A percentile compares a stretch with the other conserved stretches of the same genome.
Evolutionary conservation across 1,139 yeast species (phyloP).

Genomic region (Hyphopichia fennica): DNA sequence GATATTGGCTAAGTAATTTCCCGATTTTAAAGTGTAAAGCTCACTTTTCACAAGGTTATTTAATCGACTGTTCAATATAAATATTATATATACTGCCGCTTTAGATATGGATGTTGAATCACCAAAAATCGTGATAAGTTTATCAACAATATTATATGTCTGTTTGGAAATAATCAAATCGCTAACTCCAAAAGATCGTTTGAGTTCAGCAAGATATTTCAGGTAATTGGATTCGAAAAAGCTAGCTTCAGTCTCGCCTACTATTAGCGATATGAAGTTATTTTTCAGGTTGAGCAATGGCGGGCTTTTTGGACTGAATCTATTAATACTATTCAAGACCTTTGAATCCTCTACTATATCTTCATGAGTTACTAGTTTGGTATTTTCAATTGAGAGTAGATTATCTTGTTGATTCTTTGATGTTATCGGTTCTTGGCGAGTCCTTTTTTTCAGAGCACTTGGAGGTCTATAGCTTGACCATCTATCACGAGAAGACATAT

Average conservation of each 20-base stretch:
- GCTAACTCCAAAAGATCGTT: constrained; percentile 17
- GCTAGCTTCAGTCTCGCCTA: constrained; percentile 27
- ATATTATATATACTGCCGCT: constrained; percentile 24
- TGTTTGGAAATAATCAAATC: constrained; percentile 21
- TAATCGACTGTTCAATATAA: constrained; percentile 19
- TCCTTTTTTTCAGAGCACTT: neutral
- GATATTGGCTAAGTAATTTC: constrained; percentile 19
- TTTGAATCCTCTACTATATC: constrained; percentile 19
- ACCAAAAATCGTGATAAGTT: constrained; percentile 30
- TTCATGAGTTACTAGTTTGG: constrained; percentile 3
- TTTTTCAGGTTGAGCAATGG: constrained; percentile 2
- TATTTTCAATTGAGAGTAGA: neutral
- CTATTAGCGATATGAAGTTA: constrained; percentile 17
- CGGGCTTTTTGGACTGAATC: constrained; percentile 9
- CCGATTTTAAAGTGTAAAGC: constrained; percentile 31
- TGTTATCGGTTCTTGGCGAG: neutral
- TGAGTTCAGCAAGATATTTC: constrained; percentile 8
- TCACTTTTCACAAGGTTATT: constrained; percentile 23
- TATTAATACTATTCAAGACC: constrained; percentile 19
- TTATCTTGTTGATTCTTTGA: neutral
- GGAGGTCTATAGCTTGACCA: constrained; percentile 1
- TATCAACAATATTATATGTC: constrained; percentile 28
- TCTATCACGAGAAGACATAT: neutral
- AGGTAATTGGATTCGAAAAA: constrained; percentile 19
- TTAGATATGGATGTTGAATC: constrained; percentile 17